Percentiles rank a stretch among this genome's conserved stretches.
Conservation (phyloP, 768 basidiomycete species). For the Vararia minispora region DNA sequence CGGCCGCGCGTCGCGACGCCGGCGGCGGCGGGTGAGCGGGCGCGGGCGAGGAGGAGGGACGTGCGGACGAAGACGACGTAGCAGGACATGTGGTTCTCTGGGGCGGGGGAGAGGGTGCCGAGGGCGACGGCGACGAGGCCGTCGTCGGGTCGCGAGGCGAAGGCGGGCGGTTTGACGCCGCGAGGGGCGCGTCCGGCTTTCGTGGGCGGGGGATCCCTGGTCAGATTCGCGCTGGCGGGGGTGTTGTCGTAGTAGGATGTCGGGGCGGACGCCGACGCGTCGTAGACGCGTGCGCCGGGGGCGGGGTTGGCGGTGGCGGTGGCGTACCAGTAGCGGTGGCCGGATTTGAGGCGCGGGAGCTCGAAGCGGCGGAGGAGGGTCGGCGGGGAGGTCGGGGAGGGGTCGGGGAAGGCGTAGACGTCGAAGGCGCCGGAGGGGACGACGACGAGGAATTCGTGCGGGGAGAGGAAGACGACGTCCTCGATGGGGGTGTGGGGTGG, state of each 20-base stretch:
- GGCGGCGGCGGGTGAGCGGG: background rate
- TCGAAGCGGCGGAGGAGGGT: slow-evolving; percentile 1
- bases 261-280: background rate
- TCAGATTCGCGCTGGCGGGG: background rate
- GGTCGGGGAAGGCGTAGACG: slow-evolving; percentile 30
- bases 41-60: slow-evolving; percentile 1
- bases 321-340: slow-evolving; percentile 34
- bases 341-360: background rate
- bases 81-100: slow-evolving; percentile 1
- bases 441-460: slow-evolving; percentile 35
- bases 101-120: slow-evolving; percentile 1
- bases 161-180: background rate
- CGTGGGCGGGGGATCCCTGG: background rate
- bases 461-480: slow-evolving; percentile 41
- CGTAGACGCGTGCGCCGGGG: slow-evolving; percentile 19
- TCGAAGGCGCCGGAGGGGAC: slow-evolving; percentile 36
- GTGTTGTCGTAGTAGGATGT: background rate
- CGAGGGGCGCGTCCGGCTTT: background rate
- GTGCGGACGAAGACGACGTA: slow-evolving; percentile 4
- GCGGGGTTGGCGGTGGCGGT: slow-evolving; percentile 42
- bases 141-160: slow-evolving; percentile 1
- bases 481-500: slow-evolving; percentile 33
- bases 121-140: slow-evolving; percentile 5
- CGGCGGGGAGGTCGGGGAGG: background rate
- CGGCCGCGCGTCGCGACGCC: background rate